Evolutionary conservation across 768 basidiomycete species (phyloP).

Genomic region (Asterophora lycoperdoides): DNA sequence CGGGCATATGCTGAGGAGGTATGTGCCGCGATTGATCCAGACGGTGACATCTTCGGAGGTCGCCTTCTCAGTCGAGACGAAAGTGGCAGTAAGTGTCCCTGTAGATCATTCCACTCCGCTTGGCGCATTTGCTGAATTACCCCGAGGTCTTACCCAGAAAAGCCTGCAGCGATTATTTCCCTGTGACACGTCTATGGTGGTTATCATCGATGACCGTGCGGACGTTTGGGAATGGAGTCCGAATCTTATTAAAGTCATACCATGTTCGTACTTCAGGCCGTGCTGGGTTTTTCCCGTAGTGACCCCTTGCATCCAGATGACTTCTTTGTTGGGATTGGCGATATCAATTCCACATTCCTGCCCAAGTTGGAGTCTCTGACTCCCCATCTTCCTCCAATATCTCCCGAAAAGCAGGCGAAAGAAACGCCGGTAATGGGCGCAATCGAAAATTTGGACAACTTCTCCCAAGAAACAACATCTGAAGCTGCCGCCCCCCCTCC

Average conservation of each 20-base stretch:
- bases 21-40: slow-evolving; percentile 90
- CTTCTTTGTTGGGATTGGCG: slow-evolving; percentile 97
- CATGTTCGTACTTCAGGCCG: slow-evolving; percentile 55
- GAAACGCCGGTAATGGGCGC: not conserved
- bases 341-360: slow-evolving; percentile 94
- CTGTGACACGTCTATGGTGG: slow-evolving; percentile 97
- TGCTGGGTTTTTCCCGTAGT: slow-evolving; percentile 3
- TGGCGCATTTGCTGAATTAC: slow-evolving; percentile 8
- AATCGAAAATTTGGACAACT: not conserved
- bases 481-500: slow-evolving; percentile 13
- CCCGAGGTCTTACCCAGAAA: slow-evolving; percentile 83
- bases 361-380: slow-evolving; percentile 68
- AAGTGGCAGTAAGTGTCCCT: slow-evolving; percentile 75
- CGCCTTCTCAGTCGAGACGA: slow-evolving; percentile 92
- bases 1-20: slow-evolving; percentile 95
- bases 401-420: slow-evolving; percentile 13
- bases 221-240: slow-evolving; percentile 99
- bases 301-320: slow-evolving; percentile 56
- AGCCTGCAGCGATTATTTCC: slow-evolving; percentile 90
- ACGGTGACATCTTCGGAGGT: slow-evolving; percentile 78
- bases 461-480: not conserved
- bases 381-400: slow-evolving; percentile 28
- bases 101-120: not conserved
- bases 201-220: slow-evolving; percentile 96
- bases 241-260: slow-evolving; percentile 94